Evolutionary conservation across 768 basidiomycete genomes (phyloP).

Genomic region (Rhizopogon sp.): DNA sequence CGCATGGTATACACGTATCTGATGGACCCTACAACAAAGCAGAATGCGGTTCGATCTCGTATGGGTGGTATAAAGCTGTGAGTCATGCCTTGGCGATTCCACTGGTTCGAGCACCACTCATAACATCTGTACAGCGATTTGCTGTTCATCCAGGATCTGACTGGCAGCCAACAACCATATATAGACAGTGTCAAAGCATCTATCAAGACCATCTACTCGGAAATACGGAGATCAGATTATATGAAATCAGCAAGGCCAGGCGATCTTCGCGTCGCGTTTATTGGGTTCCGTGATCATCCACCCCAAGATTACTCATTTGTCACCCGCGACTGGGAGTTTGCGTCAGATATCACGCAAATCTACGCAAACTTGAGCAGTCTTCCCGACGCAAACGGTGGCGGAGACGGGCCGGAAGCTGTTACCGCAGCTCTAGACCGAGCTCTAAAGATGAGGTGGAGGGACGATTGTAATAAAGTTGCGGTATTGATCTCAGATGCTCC

Average conservation of each 20-base stretch:
- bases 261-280: slow-evolving; percentile 39
- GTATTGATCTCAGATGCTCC: slow-evolving; percentile 48
- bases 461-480: slow-evolving; percentile 38
- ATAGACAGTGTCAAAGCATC: slow-evolving; percentile 16
- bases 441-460: slow-evolving; percentile 38
- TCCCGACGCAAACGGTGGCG: slow-evolving; percentile 32
- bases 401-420: slow-evolving; percentile 49
- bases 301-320: slow-evolving; percentile 44
- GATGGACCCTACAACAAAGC: neutral
- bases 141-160: slow-evolving; percentile 48
- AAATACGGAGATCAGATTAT: slow-evolving; percentile 29
- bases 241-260: slow-evolving; percentile 37
- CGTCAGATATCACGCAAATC: slow-evolving; percentile 31
- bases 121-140: slow-evolving; percentile 28
- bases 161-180: slow-evolving; percentile 39
- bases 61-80: neutral
- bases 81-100: neutral
- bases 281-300: slow-evolving; percentile 47
- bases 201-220: slow-evolving; percentile 28
- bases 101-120: neutral
- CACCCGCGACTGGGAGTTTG: slow-evolving; percentile 39
- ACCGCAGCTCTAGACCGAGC: slow-evolving; percentile 43
- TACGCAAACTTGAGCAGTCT: slow-evolving; percentile 30
- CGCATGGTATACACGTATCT: neutral
- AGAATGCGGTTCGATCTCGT: neutral